phyloP scores from a whole-genome alignment of 2,329 filamentous ascomycete species.

The Cladosporium sp. region DNA sequence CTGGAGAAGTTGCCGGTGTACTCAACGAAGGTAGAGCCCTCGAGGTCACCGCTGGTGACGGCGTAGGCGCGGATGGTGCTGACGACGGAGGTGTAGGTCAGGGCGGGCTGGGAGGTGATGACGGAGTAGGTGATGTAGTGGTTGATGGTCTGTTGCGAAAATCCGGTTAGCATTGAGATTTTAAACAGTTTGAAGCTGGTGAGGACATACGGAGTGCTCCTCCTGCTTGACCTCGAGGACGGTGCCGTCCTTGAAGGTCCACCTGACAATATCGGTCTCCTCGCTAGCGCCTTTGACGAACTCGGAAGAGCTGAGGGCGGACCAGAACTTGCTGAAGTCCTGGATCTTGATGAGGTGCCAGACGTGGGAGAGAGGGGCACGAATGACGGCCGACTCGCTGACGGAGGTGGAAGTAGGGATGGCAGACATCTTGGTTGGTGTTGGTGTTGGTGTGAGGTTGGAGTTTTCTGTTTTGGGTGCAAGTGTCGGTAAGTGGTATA shows the following conservation, averaged over 20 bases:
- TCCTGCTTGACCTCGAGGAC: constrained; percentile 71
- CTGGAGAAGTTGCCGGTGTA: constrained; percentile 68
- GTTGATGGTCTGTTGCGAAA: constrained; percentile 55
- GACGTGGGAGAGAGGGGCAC: constrained; percentile 60
- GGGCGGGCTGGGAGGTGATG: constrained; percentile 61
- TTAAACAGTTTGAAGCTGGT: neutral
- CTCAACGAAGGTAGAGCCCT: constrained; percentile 63
- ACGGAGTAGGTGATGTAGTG: constrained; percentile 73
- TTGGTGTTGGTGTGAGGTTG: neutral
- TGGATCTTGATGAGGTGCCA: constrained; percentile 74
- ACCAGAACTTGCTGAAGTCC: constrained; percentile 65
- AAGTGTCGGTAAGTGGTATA: neutral
- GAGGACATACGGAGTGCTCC: constrained; percentile 64
- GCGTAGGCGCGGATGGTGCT: constrained; percentile 63
- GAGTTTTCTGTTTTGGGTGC: no score
- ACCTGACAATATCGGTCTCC: constrained; percentile 65
- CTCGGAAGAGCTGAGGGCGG: constrained; percentile 58
- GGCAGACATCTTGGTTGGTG: constrained; percentile 6
- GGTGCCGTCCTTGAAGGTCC: constrained; percentile 67
- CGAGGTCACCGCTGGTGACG: constrained; percentile 62
- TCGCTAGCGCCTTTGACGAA: constrained; percentile 57
- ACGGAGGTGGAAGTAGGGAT: constrained; percentile 66
- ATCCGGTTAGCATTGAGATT: neutral
- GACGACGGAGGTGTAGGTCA: constrained; percentile 63
- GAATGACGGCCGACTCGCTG: constrained; percentile 64